phyloP scores from a whole-genome alignment of 1,139 yeast genomes.

The Zygosaccharomyces pseudobailii region DNA sequence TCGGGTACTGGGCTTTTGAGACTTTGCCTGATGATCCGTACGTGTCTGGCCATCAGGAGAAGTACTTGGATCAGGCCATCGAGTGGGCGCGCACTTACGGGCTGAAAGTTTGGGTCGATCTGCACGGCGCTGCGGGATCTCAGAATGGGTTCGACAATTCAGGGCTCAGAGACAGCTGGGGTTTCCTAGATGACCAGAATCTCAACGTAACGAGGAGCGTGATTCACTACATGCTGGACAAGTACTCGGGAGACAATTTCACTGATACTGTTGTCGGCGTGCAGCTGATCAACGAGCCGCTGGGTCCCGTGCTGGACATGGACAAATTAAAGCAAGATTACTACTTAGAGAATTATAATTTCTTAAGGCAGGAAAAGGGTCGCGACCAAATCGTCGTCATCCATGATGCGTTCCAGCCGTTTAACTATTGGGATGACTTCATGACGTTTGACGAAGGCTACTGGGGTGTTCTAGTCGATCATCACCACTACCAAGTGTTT shows the following conservation, averaged over 20 bases:
- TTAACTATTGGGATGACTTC: conserved; percentile 61
- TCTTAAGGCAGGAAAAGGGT: conserved; percentile 32
- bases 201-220: conserved; percentile 34
- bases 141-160: conserved; percentile 97
- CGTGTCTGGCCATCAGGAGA: conserved; percentile 79
- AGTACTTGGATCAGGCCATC: conserved; percentile 68
- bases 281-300: conserved; percentile 85
- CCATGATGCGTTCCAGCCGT: conserved; percentile 54
- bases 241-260: conserved; percentile 63
- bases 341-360: conserved; percentile 35
- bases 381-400: conserved; percentile 35
- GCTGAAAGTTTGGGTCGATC: conserved; percentile 81
- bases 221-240: conserved; percentile 41
- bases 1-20: conserved; percentile 94
- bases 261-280: conserved; percentile 76
- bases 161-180: conserved; percentile 65
- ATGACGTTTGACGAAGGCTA: conserved; percentile 38
- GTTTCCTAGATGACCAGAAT: conserved; percentile 54
- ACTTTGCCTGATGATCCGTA: conserved; percentile 69
- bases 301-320: conserved; percentile 64
- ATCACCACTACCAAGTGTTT: conserved; percentile 90
- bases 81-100: conserved; percentile 63
- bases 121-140: conserved; percentile 97
- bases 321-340: conserved; percentile 54
- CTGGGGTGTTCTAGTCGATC: conserved; percentile 76